phyloP scores from a whole-genome alignment of 495 filamentous ascomycete species.

The Penicillium desertorum region DNA sequence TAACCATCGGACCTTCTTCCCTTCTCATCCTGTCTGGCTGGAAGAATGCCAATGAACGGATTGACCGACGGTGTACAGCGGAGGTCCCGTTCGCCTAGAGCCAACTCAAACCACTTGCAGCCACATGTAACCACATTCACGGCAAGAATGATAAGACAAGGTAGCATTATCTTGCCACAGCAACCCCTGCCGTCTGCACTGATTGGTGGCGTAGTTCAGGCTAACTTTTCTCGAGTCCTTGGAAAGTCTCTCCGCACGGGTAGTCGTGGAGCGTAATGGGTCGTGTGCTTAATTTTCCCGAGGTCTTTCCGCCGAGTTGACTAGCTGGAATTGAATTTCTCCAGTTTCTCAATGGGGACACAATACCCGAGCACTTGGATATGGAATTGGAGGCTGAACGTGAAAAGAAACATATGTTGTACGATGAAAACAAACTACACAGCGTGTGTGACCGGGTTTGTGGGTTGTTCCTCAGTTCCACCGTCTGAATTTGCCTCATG shows the following conservation, averaged over 20 bases:
- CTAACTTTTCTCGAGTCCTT: neutral
- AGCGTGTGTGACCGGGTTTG: neutral
- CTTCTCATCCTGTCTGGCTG: constrained; percentile 4
- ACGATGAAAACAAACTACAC: neutral
- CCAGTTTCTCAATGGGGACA: neutral
- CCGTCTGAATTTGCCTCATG: neutral
- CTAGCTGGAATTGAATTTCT: neutral
- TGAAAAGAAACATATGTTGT: neutral
- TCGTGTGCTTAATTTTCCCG: constrained; percentile 1
- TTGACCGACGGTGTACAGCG: constrained; percentile 19
- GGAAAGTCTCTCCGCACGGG: constrained; percentile 4
- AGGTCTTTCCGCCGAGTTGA: neutral
- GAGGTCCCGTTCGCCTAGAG: constrained; percentile 15
- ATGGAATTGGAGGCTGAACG: neutral
- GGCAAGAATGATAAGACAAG: constrained; percentile 15
- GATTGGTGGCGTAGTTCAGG: constrained; percentile 12
- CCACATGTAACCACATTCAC: constrained; percentile 19
- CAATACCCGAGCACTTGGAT: neutral
- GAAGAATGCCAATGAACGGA: constrained; percentile 8
- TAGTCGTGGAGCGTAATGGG: neutral
- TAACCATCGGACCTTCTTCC: constrained; percentile 1
- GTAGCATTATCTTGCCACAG: constrained; percentile 20
- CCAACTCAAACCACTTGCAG: constrained; percentile 2
- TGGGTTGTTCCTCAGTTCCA: neutral
- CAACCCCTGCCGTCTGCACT: neutral